phyloP scores from a whole-genome alignment of 768 basidiomycete genomes.

The Coprinopsis strossmayeri region DNA sequence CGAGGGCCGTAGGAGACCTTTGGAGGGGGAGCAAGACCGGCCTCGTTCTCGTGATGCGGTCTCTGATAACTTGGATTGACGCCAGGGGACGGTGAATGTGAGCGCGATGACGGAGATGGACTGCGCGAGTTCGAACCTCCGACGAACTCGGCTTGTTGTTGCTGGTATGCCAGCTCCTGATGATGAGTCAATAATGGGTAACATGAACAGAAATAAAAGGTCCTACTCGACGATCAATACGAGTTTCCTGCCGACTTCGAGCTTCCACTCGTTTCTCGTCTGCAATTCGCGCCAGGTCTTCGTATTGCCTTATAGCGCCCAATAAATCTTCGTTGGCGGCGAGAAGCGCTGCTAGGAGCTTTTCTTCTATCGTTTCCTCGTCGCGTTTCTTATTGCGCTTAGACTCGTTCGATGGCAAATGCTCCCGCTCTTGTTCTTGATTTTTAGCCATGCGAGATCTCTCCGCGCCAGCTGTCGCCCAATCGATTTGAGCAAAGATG shows the following conservation, averaged over 20 bases:
- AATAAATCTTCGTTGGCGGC: slow-evolving; percentile 67
- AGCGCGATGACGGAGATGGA: slow-evolving; percentile 35
- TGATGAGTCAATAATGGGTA: slow-evolving; percentile 1
- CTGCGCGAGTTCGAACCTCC: slow-evolving; percentile 35
- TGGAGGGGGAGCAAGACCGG: slow-evolving; percentile 54
- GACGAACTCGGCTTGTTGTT: slow-evolving; percentile 28
- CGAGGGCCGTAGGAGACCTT: slow-evolving; percentile 69
- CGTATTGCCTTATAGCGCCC: slow-evolving; percentile 64
- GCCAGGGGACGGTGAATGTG: slow-evolving; percentile 18
- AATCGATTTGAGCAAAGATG: slow-evolving; percentile 81
- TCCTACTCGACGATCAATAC: slow-evolving; percentile 62
- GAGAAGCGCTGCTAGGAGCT: slow-evolving; percentile 65
- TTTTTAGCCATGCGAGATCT: slow-evolving; percentile 44
- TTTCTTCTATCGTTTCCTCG: slow-evolving; percentile 64
- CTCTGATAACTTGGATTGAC: slow-evolving; percentile 20
- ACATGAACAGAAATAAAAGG: neutral
- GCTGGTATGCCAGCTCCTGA: slow-evolving; percentile 29
- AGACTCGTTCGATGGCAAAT: slow-evolving; percentile 15
- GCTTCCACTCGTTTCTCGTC: slow-evolving; percentile 60
- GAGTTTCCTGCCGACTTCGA: slow-evolving; percentile 60
- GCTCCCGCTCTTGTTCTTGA: slow-evolving; percentile 18
- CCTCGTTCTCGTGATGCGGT: slow-evolving; percentile 16
- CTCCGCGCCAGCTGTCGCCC: slow-evolving; percentile 82
- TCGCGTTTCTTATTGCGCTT: slow-evolving; percentile 8
- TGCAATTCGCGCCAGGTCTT: slow-evolving; percentile 69